phyloP scores from a whole-genome alignment of 2,329 filamentous ascomycete genomes.

The Alternaria gansuensis region DNA sequence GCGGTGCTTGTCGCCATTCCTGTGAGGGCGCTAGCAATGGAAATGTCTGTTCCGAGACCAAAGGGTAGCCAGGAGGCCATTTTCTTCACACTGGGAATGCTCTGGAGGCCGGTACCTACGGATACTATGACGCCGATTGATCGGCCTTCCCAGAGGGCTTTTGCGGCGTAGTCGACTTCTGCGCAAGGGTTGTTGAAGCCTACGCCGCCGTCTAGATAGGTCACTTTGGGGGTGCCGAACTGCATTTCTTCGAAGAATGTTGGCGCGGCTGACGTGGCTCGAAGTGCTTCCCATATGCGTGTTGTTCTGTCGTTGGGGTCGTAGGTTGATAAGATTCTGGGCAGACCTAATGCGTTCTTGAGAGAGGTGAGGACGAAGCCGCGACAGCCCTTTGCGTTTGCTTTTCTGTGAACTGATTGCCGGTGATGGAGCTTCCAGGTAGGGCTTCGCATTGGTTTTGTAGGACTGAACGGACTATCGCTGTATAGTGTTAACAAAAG shows the following conservation, averaged over 20 bases:
- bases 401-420: slow-evolving; percentile 48
- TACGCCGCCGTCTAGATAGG: slow-evolving; percentile 61
- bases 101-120: slow-evolving; percentile 52
- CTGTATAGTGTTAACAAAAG: slow-evolving; percentile 20
- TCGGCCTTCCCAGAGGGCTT: slow-evolving; percentile 51
- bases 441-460: slow-evolving; percentile 25
- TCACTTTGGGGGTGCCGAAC: slow-evolving; percentile 58
- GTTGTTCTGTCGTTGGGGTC: slow-evolving; percentile 53
- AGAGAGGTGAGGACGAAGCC: slow-evolving; percentile 53
- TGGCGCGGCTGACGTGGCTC: slow-evolving; percentile 62
- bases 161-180: slow-evolving; percentile 61
- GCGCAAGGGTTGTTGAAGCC: slow-evolving; percentile 62
- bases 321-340: slow-evolving; percentile 51
- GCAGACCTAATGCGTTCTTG: slow-evolving; percentile 52
- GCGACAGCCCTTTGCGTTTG: slow-evolving; percentile 47
- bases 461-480: slow-evolving; percentile 30
- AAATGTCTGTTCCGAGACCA: slow-evolving; percentile 52
- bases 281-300: slow-evolving; percentile 61
- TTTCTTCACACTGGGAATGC: slow-evolving; percentile 51
- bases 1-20: slow-evolving; percentile 53
- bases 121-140: slow-evolving; percentile 53
- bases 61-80: slow-evolving; percentile 52
- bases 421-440: slow-evolving; percentile 50
- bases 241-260: slow-evolving; percentile 62
- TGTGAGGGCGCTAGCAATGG: slow-evolving; percentile 49